Base-by-base conservation (phyloP, 192 early-diverging fungal genomes). In the Mortierella antarctica region DNA sequence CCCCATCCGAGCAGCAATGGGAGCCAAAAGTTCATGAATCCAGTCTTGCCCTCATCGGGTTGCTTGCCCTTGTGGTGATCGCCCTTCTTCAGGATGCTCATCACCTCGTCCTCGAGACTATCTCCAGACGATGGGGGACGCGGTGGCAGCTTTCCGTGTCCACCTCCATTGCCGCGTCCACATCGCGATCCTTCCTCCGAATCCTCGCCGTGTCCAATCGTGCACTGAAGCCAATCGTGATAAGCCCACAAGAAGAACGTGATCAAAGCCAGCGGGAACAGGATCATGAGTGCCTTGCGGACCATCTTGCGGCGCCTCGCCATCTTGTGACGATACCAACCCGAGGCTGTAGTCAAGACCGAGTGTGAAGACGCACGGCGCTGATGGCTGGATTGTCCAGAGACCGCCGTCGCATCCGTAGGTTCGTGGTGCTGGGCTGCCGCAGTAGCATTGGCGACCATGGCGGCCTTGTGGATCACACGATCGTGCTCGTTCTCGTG, bases 1-100 rank as follows among this genome's bases (percentile, higher is more conserved):
- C 84, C 80, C 87, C 92, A 96, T 15, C 93, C 95, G 31, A 93
- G 87, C 8, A 92, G 52, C 66, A 94, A 89, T 18, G 92, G 88
- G 14, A 92, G 46, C 49, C 83, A 66, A 46, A 80, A 1, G 7
- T 62, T 20, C 1, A 55, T 20, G 50, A 67, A 66, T 14, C 48
- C 61, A 6, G 55, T 66, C 57, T 79, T 70, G 67, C 74, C 65
- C 51, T 72, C 31, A 0, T 23, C 53, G 0, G 50, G 7, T 39
- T 23, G 48, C 69, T 76, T 57, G 64, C 75, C 47, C 5, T 54
- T 20, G 11, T 66, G 71, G 44, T 63, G 53, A 45, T 59, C 57
- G 10, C n/a, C 23, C 53, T 73, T 53, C 17, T 57, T 67, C 67
- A 70, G 53, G 12, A 68, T 39, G 5, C 61, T 50, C 21, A 74